Conservation (phyloP, 2,329 filamentous ascomycete genomes). For the Fusarium newnesense region DNA sequence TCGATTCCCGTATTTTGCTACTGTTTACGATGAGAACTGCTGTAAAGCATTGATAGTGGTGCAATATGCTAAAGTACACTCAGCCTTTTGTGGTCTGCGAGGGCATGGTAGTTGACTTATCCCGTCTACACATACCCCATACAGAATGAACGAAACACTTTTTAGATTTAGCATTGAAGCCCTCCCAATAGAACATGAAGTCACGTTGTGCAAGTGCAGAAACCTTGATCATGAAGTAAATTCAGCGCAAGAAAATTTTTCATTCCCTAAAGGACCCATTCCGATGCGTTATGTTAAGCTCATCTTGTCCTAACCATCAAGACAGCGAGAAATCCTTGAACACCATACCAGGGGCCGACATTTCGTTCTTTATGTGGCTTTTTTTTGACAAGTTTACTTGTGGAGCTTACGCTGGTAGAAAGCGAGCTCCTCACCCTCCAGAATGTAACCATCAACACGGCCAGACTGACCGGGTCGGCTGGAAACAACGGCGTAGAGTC, state of each 20-base stretch:
- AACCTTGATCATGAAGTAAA: slow-evolving; percentile 45
- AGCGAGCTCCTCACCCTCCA: slow-evolving; percentile 99
- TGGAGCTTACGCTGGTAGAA: slow-evolving; percentile 99
- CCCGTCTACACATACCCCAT: not conserved
- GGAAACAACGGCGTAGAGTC: slow-evolving; percentile 92
- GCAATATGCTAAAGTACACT: slow-evolving; percentile 21
- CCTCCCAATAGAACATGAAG: not conserved
- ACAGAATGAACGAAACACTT: slow-evolving; percentile 17
- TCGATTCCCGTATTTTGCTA: slow-evolving; percentile 32
- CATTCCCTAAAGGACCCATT: slow-evolving; percentile 53
- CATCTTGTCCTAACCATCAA: slow-evolving; percentile 51
- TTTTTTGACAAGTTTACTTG: slow-evolving; percentile 75
- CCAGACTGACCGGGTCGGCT: slow-evolving; percentile 97
- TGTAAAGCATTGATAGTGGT: slow-evolving; percentile 7
- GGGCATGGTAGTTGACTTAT: slow-evolving; percentile 3
- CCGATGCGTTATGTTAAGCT: slow-evolving; percentile 52
- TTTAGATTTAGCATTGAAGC: not conserved
- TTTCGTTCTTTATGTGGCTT: slow-evolving; percentile 34
- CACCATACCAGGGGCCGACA: slow-evolving; percentile 49
- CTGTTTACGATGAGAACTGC: slow-evolving; percentile 22
- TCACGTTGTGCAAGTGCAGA: slow-evolving; percentile 35
- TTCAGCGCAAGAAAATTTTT: slow-evolving; percentile 50
- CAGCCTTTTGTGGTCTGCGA: not conserved
- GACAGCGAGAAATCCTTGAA: slow-evolving; percentile 52
- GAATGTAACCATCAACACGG: slow-evolving; percentile 95